These are phyloP conservation scores for Amanita rimosa DNA, from an alignment of 768 basidiomycete genomes.

Conservation along the genomic window DNA sequence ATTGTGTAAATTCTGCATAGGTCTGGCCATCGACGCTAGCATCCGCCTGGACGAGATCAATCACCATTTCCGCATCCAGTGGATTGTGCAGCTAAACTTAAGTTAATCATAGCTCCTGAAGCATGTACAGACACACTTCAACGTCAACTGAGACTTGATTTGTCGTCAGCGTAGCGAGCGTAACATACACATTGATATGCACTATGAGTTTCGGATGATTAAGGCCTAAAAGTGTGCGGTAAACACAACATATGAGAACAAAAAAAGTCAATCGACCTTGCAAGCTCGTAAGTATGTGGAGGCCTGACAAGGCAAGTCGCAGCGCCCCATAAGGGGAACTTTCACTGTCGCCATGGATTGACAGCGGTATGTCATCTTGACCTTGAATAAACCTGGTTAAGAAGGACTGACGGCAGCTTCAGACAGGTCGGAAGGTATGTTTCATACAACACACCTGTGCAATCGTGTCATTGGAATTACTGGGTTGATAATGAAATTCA, in stretches of 20 bases:
- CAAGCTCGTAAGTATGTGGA: slow-evolving; percentile 38
- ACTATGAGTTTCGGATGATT: slow-evolving; percentile 48
- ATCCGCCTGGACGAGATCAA: slow-evolving; percentile 49
- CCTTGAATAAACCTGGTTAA: slow-evolving; percentile 49
- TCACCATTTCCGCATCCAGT: slow-evolving; percentile 41
- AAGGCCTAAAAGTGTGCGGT: slow-evolving; percentile 22
- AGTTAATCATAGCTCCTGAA: slow-evolving; percentile 4
- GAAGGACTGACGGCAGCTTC: slow-evolving; percentile 29
- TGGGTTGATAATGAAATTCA: slow-evolving; percentile 61
- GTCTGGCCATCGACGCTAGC: slow-evolving; percentile 35
- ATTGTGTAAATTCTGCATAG: slow-evolving; percentile 48
- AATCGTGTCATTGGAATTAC: slow-evolving; percentile 51
- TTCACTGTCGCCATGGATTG: slow-evolving; percentile 44
- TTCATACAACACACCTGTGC: slow-evolving; percentile 30
- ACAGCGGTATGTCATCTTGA: slow-evolving; percentile 31
- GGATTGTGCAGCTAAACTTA: slow-evolving; percentile 37
- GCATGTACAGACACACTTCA: slow-evolving; percentile 28
- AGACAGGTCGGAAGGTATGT: not conserved
- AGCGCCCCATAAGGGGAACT: slow-evolving; percentile 58
- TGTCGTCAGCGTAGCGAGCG: slow-evolving; percentile 32
- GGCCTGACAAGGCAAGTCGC: slow-evolving; percentile 38
- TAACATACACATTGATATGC: slow-evolving; percentile 42
- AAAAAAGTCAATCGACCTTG: slow-evolving; percentile 23
- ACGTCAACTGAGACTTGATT: slow-evolving; percentile 46
- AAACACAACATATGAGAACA: not conserved